These are phyloP conservation scores for Tetradesmus obliquus DNA, from an alignment of 139 green algal species.

Conservation along the genomic window DNA sequence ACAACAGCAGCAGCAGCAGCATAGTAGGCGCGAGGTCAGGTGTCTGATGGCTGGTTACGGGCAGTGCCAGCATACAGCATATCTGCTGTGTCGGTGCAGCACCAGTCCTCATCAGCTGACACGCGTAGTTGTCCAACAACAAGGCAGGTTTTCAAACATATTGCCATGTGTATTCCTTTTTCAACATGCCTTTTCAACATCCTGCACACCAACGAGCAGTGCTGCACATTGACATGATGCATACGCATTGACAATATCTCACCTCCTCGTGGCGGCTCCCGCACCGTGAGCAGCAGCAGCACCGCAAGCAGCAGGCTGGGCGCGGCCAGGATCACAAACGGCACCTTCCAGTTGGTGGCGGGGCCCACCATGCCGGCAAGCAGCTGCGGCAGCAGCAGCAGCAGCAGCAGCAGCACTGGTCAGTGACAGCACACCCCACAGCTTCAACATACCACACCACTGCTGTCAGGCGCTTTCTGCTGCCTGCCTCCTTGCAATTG, in stretches of 20 bases:
- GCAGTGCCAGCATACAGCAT: neutral
- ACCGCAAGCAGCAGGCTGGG: constrained; percentile 69
- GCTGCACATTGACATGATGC: too few relatives aligned
- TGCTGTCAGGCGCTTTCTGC: too few relatives aligned
- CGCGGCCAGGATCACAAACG: constrained; percentile 84
- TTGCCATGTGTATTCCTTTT: neutral
- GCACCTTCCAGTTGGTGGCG: constrained; percentile 81
- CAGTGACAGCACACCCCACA: neutral
- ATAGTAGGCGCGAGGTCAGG: neutral
- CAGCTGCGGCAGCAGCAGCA: constrained; percentile 43
- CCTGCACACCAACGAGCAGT: too few relatives aligned
- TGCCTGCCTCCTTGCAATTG: too few relatives aligned
- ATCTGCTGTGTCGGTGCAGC: too few relatives aligned
- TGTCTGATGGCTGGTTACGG: neutral
- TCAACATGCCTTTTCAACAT: neutral
- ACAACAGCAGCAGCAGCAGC: neutral
- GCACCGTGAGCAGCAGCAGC: constrained; percentile 68
- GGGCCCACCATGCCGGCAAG: constrained; percentile 75
- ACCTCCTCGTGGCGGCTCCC: constrained; percentile 76
- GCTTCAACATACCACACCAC: too few relatives aligned
- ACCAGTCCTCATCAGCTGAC: too few relatives aligned
- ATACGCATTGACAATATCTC: neutral
- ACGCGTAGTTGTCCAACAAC: neutral
- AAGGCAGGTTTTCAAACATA: neutral
- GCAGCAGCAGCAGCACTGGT: neutral